These are phyloP conservation scores for Globisporangium nagaii DNA, from an alignment of 352 stramenopile species.

Conservation along the genomic window DNA sequence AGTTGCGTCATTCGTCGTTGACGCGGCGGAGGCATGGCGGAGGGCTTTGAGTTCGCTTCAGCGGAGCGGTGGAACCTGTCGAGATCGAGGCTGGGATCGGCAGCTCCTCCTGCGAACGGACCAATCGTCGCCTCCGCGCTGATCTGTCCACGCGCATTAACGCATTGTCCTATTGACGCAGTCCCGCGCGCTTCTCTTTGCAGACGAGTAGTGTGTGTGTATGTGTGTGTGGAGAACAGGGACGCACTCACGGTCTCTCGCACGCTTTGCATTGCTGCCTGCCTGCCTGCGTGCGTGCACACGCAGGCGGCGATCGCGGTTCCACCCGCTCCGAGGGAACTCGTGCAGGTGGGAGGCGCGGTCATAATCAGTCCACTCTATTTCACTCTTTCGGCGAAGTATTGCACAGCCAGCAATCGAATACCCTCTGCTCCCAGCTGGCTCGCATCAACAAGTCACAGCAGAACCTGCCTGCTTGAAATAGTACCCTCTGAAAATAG, in stretches of 20 bases:
- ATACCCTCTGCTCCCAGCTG: too few relatives aligned
- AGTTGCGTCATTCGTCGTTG: neutral
- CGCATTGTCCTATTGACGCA: neutral
- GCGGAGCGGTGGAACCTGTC: neutral
- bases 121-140: neutral
- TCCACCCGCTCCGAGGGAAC: conserved; percentile 3
- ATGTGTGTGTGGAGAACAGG: too few relatives aligned
- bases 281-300: too few relatives aligned
- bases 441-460: too few relatives aligned
- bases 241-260: too few relatives aligned
- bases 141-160: neutral
- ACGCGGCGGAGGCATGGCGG: neutral
- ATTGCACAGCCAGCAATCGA: too few relatives aligned
- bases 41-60: neutral
- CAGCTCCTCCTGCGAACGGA: neutral
- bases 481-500: too few relatives aligned
- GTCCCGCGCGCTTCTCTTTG: too few relatives aligned
- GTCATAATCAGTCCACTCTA: neutral
- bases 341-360: neutral
- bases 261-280: too few relatives aligned
- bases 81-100: neutral
- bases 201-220: too few relatives aligned
- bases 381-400: neutral
- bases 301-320: too few relatives aligned
- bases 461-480: too few relatives aligned